Conservation (phyloP, 2,329 filamentous ascomycete genomes). For the Botryotinia globosa region DNA sequence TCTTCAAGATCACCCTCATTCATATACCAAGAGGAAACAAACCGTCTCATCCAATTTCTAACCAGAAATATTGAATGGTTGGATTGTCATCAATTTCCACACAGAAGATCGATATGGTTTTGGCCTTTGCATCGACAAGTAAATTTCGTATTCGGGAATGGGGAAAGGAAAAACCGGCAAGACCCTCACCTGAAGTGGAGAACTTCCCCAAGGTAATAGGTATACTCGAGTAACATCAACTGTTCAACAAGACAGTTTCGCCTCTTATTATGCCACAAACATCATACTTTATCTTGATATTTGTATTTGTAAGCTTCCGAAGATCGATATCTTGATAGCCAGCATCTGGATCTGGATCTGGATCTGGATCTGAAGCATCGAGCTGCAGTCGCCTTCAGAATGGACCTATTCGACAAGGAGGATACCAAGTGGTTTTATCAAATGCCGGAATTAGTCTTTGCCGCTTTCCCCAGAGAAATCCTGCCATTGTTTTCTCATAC, state of each 20-base stretch:
- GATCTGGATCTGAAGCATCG: background rate
- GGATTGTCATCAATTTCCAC: background rate
- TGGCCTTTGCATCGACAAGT: background rate
- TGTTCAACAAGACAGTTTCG: background rate
- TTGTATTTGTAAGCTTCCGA: background rate
- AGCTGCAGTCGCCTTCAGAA: background rate
- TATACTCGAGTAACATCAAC: background rate
- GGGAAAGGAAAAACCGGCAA: background rate
- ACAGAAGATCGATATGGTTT: background rate
- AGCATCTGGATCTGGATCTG: background rate
- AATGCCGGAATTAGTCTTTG: background rate
- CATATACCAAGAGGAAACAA: fast-evolving
- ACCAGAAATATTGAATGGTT: background rate
- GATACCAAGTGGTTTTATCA: background rate
- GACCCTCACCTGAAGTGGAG: background rate
- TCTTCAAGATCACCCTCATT: background rate
- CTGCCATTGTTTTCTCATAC: background rate
- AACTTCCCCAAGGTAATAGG: background rate
- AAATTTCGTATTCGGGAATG: background rate
- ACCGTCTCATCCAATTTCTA: background rate
- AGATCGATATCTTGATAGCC: background rate
- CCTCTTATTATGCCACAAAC: background rate
- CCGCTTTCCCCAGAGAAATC: background rate
- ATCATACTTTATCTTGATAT: background rate
- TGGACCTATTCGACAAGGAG: background rate